Evolutionary conservation across 352 stramenopile genomes (phyloP).

Genomic region (Plasmopara muralis): DNA sequence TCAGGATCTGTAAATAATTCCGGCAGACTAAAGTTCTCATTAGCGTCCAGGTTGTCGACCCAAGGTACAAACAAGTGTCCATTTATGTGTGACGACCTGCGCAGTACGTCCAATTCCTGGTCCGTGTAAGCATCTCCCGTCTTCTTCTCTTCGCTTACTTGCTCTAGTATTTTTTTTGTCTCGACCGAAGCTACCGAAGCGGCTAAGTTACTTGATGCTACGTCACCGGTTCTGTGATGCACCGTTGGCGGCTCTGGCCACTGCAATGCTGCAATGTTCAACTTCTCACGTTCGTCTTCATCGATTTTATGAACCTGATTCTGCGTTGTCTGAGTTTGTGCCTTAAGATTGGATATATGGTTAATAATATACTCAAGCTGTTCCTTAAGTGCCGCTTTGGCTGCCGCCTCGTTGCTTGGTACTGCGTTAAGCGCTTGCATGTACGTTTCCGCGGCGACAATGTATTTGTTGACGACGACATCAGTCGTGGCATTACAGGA

Average conservation of each 20-base stretch:
- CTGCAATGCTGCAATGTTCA: conserved; percentile 21
- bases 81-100: conserved; percentile 79
- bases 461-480: conserved; percentile 40
- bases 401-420: conserved; percentile 15
- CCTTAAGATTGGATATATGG: conserved; percentile 53
- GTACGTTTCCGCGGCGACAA: conserved; percentile 53
- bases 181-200: neutral
- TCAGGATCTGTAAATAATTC: conserved; percentile 65
- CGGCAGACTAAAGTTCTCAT: conserved; percentile 47
- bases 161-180: neutral
- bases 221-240: conserved; percentile 15
- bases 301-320: conserved; percentile 5
- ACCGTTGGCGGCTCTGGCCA: conserved; percentile 32
- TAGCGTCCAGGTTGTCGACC: conserved; percentile 54
- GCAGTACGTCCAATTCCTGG: conserved; percentile 71
- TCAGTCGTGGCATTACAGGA: neutral
- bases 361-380: conserved; percentile 76
- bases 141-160: conserved; percentile 6
- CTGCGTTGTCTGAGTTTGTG: conserved; percentile 3
- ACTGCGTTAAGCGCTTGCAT: conserved; percentile 59
- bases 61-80: conserved; percentile 78
- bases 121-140: conserved; percentile 35
- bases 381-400: conserved; percentile 39
- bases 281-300: neutral
- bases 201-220: conserved; percentile 17